Evolutionary conservation across 2,329 filamentous ascomycete genomes (phyloP), one percentile per base, ranked within the genome.

Genomic region (Venturia aucupariae): DNA sequence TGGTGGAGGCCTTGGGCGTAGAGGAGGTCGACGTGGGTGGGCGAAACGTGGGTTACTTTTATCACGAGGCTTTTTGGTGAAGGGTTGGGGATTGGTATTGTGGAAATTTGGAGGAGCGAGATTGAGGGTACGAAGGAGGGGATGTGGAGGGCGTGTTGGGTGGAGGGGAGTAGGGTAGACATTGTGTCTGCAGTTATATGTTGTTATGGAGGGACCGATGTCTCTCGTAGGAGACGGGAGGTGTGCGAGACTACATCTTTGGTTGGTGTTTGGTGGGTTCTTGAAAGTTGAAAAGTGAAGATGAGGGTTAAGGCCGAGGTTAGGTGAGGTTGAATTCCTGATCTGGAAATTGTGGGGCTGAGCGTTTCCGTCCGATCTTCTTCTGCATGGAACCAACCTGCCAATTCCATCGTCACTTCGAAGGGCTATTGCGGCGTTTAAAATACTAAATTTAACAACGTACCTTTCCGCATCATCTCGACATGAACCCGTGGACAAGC

Each of bases 21-120:
- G 59, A 86, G 78, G 10, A 84, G 79, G 69, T 86, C 84, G 60
- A 85, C 83, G 69, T 84, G 85, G 63, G 85, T 86, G 27, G 85
- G 75, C 4, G 82, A 82, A 63, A 81, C 80, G 65, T 84, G 82
- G 1, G 80, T 80, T 62, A 86, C 79, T 63, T 75, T 75, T 46
- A 84, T 72, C 22, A 83, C 68, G 41, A 78, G 74, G 66, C 79
- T 72, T 38, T 72, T 69, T 11, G 71, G 66, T 39, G 73, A 72
- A 3, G 74, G 69, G 19, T 68, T 64, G 11, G 78, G 77, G 13
- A 67, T 65, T 6, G 76, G 71, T 10, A 64, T 35, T 8, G 38
- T 42, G n/a, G 62, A 39, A n/a, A 30, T 42, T 42, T 17, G 24
- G 44, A 65, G 48, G 38, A 38, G 27, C n/a, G 59, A 27, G 35